Conservation (phyloP, 768 basidiomycete genomes). For the Lyophyllum shimeji region DNA sequence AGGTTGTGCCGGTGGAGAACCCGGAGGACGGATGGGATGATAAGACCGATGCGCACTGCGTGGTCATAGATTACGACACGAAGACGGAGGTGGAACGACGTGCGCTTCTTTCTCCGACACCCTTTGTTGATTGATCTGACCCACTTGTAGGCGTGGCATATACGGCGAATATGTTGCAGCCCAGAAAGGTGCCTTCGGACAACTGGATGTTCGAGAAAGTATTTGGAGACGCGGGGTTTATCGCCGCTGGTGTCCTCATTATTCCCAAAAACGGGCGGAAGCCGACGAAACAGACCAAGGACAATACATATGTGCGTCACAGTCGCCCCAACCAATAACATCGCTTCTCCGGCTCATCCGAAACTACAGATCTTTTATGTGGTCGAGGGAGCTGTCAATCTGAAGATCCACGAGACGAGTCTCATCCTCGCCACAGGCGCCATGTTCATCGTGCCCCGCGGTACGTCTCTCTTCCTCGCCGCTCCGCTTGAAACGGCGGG, state of each 20-base stretch:
- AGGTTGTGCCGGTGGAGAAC: conserved; percentile 31
- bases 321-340: no score
- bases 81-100: conserved; percentile 67
- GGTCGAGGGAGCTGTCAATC: conserved; percentile 84
- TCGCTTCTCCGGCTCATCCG: not conserved
- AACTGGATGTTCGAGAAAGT: conserved; percentile 87
- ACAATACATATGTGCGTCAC: conserved; percentile 66
- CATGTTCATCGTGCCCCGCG: conserved; percentile 54
- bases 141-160: conserved; percentile 51
- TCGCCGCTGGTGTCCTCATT: conserved; percentile 86
- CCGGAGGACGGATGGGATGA: conserved; percentile 88
- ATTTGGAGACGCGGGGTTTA: conserved; percentile 88
- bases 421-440: conserved; percentile 73
- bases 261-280: conserved; percentile 80
- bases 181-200: not conserved
- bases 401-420: conserved; percentile 77
- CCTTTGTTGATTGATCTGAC: conserved; percentile 7
- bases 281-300: conserved; percentile 85
- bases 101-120: conserved; percentile 38
- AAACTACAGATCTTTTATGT: conserved; percentile 54
- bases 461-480: not conserved
- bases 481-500: no score
- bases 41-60: conserved; percentile 61
- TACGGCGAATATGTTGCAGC: conserved; percentile 1
- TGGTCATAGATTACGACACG: conserved; percentile 67